Percentiles rank a stretch among this genome's conserved stretches.
These are phyloP conservation scores for Phytophthora cryptogea DNA, from an alignment of 352 stramenopile genomes.

Conservation along the genomic window DNA sequence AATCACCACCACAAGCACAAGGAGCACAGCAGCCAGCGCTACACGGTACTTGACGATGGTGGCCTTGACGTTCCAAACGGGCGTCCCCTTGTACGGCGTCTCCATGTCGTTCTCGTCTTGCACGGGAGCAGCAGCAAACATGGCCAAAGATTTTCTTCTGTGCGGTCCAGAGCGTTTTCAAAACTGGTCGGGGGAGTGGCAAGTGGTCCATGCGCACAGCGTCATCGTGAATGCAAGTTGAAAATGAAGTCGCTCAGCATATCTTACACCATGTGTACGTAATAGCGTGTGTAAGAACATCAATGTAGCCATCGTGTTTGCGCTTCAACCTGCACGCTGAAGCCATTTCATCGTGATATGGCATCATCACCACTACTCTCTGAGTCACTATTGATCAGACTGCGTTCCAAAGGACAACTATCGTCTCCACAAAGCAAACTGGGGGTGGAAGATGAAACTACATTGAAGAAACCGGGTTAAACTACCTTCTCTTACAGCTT, in stretches of 20 bases:
- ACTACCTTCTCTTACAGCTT: constrained; percentile 36
- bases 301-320: neutral
- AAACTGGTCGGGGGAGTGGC: constrained; percentile 1
- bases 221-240: constrained; percentile 16
- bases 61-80: constrained; percentile 38
- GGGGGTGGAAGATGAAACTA: constrained; percentile 13
- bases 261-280: neutral
- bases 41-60: constrained; percentile 42
- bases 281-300: neutral
- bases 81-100: constrained; percentile 36
- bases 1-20: constrained; percentile 30
- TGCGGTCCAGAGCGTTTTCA: constrained; percentile 9
- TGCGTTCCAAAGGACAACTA: no score
- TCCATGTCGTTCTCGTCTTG: constrained; percentile 22
- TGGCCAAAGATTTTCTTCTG: neutral
- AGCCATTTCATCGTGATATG: neutral
- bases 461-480: constrained; percentile 16
- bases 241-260: constrained; percentile 19
- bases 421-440: constrained; percentile 24
- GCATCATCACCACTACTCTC: no score
- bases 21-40: constrained; percentile 27
- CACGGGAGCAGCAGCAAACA: constrained; percentile 1
- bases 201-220: neutral
- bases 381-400: no score
- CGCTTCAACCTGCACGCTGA: neutral